Conservation (phyloP, 345 rosid genomes). For the Lepidium didymum region DNA sequence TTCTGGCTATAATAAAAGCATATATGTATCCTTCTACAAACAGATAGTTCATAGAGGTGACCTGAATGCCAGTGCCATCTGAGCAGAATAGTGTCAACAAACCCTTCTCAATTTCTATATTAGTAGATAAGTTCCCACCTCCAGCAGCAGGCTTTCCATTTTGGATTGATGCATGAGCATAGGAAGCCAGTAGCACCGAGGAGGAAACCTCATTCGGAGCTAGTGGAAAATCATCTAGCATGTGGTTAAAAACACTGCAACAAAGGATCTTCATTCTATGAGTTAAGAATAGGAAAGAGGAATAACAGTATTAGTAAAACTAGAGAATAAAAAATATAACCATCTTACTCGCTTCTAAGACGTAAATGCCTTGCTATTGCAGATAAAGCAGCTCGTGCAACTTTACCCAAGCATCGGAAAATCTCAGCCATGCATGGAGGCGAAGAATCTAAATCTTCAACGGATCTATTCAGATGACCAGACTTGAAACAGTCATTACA, state of each 20-base stretch:
- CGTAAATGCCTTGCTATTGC: constrained; percentile 92
- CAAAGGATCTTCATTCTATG: constrained; percentile 6
- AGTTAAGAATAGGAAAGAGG: background rate
- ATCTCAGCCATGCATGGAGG: constrained; percentile 96
- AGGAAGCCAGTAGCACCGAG: constrained; percentile 73
- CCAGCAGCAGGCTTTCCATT: constrained; percentile 69
- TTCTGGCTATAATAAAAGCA: background rate
- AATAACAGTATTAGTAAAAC: background rate
- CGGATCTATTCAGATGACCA: constrained; percentile 43
- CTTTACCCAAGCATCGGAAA: constrained; percentile 90
- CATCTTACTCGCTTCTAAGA: constrained; percentile 87
- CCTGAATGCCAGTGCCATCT: constrained; percentile 80
- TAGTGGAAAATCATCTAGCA: constrained; percentile 88
- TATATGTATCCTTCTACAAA: constrained; percentile 2
- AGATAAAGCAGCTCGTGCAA: constrained; percentile 82
- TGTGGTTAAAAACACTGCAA: constrained; percentile 85
- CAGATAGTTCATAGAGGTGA: constrained; percentile 20
- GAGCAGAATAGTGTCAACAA: constrained; percentile 76
- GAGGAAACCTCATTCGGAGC: constrained; percentile 87
- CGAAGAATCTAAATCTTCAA: constrained; percentile 86
- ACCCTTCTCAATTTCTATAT: constrained; percentile 88
- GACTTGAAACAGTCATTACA: background rate
- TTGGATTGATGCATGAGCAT: constrained; percentile 50
- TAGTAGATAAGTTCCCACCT: constrained; percentile 53
- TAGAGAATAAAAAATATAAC: constrained; percentile 25